A percentile compares a stretch with the other conserved stretches of the same genome.
phyloP scores from a whole-genome alignment of 1,284 basidiomycete genomes.

The Chiua sp. region DNA sequence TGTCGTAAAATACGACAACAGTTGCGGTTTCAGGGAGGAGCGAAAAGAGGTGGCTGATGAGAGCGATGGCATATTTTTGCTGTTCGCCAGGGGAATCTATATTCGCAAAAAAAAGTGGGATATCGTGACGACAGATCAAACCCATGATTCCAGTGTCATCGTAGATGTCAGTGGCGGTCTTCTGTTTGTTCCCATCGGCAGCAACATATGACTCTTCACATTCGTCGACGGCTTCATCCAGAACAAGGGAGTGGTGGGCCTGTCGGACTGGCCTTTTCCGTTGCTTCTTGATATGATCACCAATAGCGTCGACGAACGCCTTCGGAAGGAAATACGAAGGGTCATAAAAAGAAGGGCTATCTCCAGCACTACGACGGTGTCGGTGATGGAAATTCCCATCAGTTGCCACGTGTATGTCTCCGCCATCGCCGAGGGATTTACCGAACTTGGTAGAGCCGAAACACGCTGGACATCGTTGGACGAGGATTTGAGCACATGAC shows the following conservation, averaged over 20 bases:
- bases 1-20: too few relatives aligned
- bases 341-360: background rate
- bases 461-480: conserved; percentile 11
- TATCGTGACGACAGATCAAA: too few relatives aligned
- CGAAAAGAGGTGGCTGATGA: too few relatives aligned
- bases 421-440: background rate
- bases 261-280: background rate
- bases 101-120: too few relatives aligned
- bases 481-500: conserved; percentile 2
- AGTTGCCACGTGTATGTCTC: background rate
- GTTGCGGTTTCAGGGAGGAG: too few relatives aligned
- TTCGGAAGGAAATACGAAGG: conserved; percentile 5
- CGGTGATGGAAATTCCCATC: background rate
- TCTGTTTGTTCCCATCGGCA: too few relatives aligned
- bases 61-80: too few relatives aligned
- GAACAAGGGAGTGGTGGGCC: background rate
- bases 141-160: too few relatives aligned
- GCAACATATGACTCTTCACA: too few relatives aligned
- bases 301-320: conserved; percentile 1
- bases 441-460: background rate
- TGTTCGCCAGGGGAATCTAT: too few relatives aligned
- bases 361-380: background rate
- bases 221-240: conserved; percentile 1
- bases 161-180: too few relatives aligned
- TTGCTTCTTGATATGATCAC: background rate